Conservation (phyloP, 257 asterid genomes). For the Solanum commersonii region DNA sequence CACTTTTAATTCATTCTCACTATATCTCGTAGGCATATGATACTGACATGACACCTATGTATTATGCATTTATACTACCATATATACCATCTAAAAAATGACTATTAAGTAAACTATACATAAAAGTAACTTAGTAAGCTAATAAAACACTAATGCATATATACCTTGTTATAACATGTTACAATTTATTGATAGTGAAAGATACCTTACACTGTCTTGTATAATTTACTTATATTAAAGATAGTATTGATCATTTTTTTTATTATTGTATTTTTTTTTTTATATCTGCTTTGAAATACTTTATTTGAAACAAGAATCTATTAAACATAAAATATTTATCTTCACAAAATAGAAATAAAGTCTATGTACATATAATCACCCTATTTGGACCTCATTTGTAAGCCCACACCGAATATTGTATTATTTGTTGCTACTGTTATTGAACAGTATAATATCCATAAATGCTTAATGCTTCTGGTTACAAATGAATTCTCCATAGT, state of each 20-base stretch:
- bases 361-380: no score
- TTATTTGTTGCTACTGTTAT: neutral
- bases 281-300: no score
- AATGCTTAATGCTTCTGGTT: neutral
- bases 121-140: neutral
- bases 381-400: neutral
- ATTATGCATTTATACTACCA: neutral
- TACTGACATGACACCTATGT: neutral
- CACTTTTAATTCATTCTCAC: neutral
- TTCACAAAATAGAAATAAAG: fast-evolving
- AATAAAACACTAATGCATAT: neutral
- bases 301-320: no score
- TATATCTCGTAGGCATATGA: neutral
- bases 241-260: no score
- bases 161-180: neutral
- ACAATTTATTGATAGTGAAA: neutral
- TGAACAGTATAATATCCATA: neutral
- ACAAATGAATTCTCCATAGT: neutral
- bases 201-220: neutral
- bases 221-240: neutral
- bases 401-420: neutral
- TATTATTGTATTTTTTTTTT: no score
- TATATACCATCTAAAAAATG: neutral
- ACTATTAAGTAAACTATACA: neutral
- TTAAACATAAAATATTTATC: neutral